Conservation (phyloP, 768 basidiomycete genomes). For the Leucogyrophana mollusca region DNA sequence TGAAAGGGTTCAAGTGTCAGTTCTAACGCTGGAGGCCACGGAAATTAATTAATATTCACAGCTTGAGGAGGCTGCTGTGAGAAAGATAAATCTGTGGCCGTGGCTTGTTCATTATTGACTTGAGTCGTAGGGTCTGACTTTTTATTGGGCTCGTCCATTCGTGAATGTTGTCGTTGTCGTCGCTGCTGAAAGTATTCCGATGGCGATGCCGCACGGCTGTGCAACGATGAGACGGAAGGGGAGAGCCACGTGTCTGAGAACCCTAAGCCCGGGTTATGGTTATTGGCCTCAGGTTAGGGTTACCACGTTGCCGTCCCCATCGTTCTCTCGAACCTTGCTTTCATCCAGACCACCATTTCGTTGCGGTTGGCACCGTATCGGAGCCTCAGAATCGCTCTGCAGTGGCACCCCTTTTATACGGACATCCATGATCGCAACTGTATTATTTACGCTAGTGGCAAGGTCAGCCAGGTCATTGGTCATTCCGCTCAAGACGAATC, state of each 20-base stretch:
- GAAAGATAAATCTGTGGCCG: conserved; percentile 23
- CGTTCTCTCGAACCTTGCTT: too few species aligned
- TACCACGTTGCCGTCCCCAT: not conserved
- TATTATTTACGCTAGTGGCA: conserved; percentile 9
- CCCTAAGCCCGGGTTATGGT: conserved; percentile 33
- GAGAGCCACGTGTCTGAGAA: conserved; percentile 16
- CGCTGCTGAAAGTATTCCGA: conserved; percentile 10
- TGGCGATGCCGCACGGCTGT: conserved; percentile 10
- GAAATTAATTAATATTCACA: conserved; percentile 12
- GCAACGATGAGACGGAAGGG: not conserved
- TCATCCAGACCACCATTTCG: not conserved
- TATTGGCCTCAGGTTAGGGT: conserved; percentile 4
- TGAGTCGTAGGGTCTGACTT: conserved; percentile 29
- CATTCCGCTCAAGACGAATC: not conserved
- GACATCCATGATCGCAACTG: conserved; percentile 14
- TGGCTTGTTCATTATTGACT: conserved; percentile 24
- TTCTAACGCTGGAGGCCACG: conserved; percentile 1
- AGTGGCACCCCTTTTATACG: too few species aligned
- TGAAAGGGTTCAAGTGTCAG: conserved; percentile 2
- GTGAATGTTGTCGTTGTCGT: conserved; percentile 14
- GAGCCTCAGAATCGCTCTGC: too few species aligned
- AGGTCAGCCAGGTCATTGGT: conserved; percentile 17
- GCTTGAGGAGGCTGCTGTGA: conserved; percentile 16
- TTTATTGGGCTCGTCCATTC: conserved; percentile 29
- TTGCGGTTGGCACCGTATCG: too few species aligned